Base-by-base conservation (phyloP, 257 asterid genomes). In the Nicotiana attenuata region DNA sequence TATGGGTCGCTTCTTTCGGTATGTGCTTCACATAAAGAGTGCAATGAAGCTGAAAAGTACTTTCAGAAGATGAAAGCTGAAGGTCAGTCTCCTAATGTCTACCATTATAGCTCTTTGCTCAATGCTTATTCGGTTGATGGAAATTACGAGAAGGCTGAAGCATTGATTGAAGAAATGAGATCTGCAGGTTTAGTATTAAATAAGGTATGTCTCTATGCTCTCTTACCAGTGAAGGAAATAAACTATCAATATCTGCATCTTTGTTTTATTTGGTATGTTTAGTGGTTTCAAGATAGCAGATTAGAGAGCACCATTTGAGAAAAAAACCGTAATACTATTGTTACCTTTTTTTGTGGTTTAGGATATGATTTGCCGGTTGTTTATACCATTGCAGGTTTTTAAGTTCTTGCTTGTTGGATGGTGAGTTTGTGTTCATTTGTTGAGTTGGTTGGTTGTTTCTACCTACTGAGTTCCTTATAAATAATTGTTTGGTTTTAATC, bases 51-150 rank as follows among this genome's bases (percentile, higher is more conserved):
- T 29, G 95, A 92, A 87, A 91, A 89, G 65, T 94, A 92, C 88
- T 96, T 96, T 71, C 81, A 89, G 77, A 93, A 92, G 91, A 94
- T 96, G 97, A 94, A 94, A 89, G 85, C 88, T 76, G 97, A 94
- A 85, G 98, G 98, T 20, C 92, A 89, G 88, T 84, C 93, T 71
- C 97, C 96, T 24, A 96, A 96, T 91, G 92, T 87, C 80, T 94
- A 94, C 86, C 99, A 96, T 85, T 94, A 92, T 86, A 96, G 99
- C 85, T 96, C 99, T 68, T 90, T 96, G 93, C 89, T 96, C 78
- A 96, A 96, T 91, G 98, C 99, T 57, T 96, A 88, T 82, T 92
- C 99, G 15, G 84, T 82, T 87, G 91, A 87, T 83, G 97, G 97
- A 61, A 91, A 92, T 86, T 91, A 85, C 82, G 81, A 47, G 59